Percentiles rank a stretch among this genome's conserved stretches.
Conservation (phyloP, 306 rosid genomes). For the Medicago ruthenica region DNA sequence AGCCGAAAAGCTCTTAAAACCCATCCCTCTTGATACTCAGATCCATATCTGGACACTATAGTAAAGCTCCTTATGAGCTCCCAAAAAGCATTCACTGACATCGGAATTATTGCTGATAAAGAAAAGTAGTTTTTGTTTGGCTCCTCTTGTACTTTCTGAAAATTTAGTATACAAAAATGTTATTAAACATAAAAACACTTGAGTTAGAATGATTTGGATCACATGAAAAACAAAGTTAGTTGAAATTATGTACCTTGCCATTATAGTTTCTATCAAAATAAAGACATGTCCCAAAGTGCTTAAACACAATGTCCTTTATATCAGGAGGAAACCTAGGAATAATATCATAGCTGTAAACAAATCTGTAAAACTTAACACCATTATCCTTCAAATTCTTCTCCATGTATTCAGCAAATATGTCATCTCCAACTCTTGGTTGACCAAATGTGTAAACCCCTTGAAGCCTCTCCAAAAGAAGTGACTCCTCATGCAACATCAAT, state of each 20-base stretch:
- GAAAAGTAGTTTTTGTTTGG: constrained; percentile 68
- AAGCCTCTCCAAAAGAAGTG: constrained; percentile 51
- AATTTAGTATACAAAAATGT: background rate
- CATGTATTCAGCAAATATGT: constrained; percentile 55
- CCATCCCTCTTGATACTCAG: constrained; percentile 48
- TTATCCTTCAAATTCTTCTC: constrained; percentile 39
- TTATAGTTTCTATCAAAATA: constrained; percentile 48
- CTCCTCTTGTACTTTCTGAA: constrained; percentile 44
- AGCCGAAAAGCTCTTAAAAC: constrained; percentile 49
- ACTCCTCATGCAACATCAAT: constrained; percentile 57
- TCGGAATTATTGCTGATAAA: constrained; percentile 27
- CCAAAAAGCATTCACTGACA: constrained; percentile 48
- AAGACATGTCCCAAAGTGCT: constrained; percentile 69
- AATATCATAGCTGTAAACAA: constrained; percentile 62
- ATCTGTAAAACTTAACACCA: constrained; percentile 54
- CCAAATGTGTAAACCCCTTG: constrained; percentile 81
- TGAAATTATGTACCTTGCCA: constrained; percentile 44
- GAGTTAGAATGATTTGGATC: background rate
- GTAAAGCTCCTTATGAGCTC: constrained; percentile 70
- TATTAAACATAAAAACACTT: background rate
- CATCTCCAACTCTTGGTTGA: constrained; percentile 74
- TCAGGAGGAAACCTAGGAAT: constrained; percentile 69
- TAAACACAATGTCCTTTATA: constrained; percentile 50
- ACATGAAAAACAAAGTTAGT: background rate
- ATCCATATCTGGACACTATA: constrained; percentile 45